Base-by-base conservation (phyloP, 108 stramenopile species). In the Conticribra weissflogii region DNA sequence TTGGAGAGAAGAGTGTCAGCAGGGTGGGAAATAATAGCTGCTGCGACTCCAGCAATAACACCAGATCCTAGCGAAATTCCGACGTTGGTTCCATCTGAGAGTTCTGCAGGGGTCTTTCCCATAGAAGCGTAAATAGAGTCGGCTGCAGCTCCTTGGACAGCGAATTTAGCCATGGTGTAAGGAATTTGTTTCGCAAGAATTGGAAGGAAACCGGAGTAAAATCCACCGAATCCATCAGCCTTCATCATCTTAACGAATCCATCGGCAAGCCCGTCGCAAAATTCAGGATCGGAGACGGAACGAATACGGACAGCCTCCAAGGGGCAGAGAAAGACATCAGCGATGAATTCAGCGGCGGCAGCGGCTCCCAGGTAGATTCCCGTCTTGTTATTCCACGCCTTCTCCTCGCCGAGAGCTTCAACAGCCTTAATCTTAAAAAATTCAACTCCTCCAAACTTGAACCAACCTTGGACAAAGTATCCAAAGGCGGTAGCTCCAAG, bases 81-180 rank as follows among this genome's bases (percentile, higher is more conserved):
- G 7, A 97, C 47, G 74, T 92, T 91, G 68, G 89, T 82, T 41
- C 69, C 66, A 44, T 72, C 62, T 50, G 78, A 63, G 57, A 83
- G 48, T 7, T 94, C 91, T 8, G 59, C 34, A 41, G 92, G 91
- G 18, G 78, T 71, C 63, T 88, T 92, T 32, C 96, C 95, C 72
- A 97, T 78, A 66, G 81, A 66, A 3, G 53, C 73, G 83, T 94
- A 95, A 49, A 99, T 97, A 54, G 60, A 24, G 75, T 99, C 98
- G 25, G 97, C 97, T 15, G 92, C 98, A 61, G 66, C 74, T 61
- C 97, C 98, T 83, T 98, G 97, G 4, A 98, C 98, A 34, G 97
- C 96, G 63, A 99, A 98, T 84, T 99, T 99, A 54, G 96, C 96
- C 93, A 97, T 97, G 66, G 99, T 99, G 95, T 98, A 98, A 29